Evolutionary conservation across 2,329 filamentous ascomycete species (phyloP).

Genomic region (Cytospora piceae): DNA sequence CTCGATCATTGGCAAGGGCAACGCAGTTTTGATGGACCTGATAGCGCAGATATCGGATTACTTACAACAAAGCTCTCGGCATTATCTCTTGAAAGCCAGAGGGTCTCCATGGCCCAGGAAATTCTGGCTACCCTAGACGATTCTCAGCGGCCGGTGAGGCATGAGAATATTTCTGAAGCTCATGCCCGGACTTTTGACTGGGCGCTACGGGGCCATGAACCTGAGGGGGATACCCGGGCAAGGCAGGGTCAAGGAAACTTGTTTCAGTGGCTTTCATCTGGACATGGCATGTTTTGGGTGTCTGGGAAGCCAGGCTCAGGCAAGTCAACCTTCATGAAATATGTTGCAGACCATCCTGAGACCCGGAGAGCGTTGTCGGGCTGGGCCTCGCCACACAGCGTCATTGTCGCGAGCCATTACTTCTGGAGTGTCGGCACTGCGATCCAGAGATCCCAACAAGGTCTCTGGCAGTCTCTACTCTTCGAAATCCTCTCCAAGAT

Average conservation of each 20-base stretch:
- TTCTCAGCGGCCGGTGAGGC: neutral
- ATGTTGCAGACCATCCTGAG: conserved; percentile 38
- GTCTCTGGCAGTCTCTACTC: conserved; percentile 39
- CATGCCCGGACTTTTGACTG: neutral
- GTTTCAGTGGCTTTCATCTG: neutral
- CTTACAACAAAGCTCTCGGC: neutral
- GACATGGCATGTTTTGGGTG: conserved; percentile 41
- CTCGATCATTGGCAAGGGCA: neutral
- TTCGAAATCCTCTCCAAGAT: neutral
- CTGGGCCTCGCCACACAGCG: conserved; percentile 8
- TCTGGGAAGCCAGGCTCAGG: conserved; percentile 47
- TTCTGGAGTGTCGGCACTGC: conserved; percentile 46
- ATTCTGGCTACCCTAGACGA: neutral
- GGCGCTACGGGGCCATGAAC: neutral
- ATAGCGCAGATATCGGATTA: neutral
- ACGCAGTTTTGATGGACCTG: neutral
- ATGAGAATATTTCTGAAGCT: neutral
- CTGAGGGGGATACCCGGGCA: neutral
- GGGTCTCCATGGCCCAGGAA: neutral
- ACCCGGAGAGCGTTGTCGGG: neutral
- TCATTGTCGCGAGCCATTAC: conserved; percentile 44
- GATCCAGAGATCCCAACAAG: conserved; percentile 46
- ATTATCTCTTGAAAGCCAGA: neutral
- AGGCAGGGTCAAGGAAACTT: neutral
- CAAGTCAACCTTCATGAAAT: conserved; percentile 50